These are phyloP conservation scores for Penicillium occitanis DNA, from an alignment of 2,329 filamentous ascomycete genomes.

Conservation along the genomic window DNA sequence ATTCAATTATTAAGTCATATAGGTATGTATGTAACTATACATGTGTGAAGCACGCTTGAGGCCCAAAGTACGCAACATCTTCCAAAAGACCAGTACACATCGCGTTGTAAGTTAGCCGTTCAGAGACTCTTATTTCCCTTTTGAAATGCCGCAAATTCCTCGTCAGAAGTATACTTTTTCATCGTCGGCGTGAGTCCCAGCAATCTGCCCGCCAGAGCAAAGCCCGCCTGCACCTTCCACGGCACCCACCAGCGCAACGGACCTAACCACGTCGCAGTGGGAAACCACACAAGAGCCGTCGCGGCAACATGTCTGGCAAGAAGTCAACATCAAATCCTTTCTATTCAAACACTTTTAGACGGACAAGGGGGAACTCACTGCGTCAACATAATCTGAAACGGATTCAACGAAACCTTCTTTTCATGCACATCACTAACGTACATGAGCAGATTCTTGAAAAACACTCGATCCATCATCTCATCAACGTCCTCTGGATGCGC, in stretches of 20 bases:
- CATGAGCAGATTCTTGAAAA: constrained; percentile 8
- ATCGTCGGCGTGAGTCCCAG: constrained; percentile 11
- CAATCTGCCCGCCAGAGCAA: constrained; percentile 2
- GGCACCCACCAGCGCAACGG: constrained; percentile 14
- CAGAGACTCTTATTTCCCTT: neutral
- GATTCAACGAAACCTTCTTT: constrained; percentile 5
- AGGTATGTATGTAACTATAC: too few species aligned
- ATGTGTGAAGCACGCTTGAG: too few species aligned
- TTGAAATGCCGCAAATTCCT: constrained; percentile 8
- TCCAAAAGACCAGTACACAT: neutral
- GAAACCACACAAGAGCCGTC: constrained; percentile 11
- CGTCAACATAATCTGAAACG: constrained; percentile 8
- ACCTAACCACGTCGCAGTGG: constrained; percentile 4
- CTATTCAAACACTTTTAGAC: neutral
- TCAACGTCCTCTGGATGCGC: constrained; percentile 5
- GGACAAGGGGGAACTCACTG: neutral
- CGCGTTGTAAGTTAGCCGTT: neutral
- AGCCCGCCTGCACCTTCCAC: constrained; percentile 7
- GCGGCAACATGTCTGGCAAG: neutral
- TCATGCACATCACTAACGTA: constrained; percentile 12
- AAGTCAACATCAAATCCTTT: neutral
- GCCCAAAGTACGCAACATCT: neutral
- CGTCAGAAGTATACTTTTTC: constrained; percentile 12
- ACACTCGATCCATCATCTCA: constrained; percentile 12
- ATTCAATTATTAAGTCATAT: too few species aligned